A percentile compares a stretch with the other conserved stretches of the same genome.
Conservation (phyloP, 225 moss, liverwort and hornwort genomes). For the Bryum argenteum region DNA sequence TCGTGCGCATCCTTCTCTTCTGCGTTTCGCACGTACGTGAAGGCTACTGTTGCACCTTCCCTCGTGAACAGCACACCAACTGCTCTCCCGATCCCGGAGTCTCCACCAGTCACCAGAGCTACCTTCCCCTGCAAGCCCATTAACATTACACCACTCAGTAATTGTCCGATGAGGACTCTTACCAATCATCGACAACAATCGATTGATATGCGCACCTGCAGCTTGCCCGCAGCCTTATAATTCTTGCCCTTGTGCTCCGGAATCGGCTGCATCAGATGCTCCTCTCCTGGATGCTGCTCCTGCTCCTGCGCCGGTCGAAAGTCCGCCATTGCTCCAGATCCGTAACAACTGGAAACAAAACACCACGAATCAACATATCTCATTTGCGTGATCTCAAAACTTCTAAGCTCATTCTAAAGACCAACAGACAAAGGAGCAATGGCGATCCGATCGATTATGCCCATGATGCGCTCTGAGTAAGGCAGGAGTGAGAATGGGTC, state of each 20-base stretch:
- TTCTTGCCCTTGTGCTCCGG: conserved; percentile 33
- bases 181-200: background rate
- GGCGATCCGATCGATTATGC: background rate
- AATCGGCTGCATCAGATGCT: conserved; percentile 61
- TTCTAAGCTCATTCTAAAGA: background rate
- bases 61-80: conserved; percentile 52
- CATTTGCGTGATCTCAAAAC: background rate
- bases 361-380: background rate
- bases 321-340: conserved; percentile 18
- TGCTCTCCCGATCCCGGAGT: conserved; percentile 67
- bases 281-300: conserved; percentile 51
- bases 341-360: background rate
- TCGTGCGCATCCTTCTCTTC: conserved; percentile 68
- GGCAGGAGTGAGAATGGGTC: background rate
- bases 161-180: background rate
- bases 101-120: conserved; percentile 63
- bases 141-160: background rate
- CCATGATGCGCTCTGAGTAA: too few relatives aligned
- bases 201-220: conserved; percentile 37
- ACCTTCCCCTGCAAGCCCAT: conserved; percentile 52
- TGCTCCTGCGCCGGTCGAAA: conserved; percentile 43
- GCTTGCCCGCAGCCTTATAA: conserved; percentile 60
- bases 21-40: conserved; percentile 44
- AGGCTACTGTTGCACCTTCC: conserved; percentile 69
- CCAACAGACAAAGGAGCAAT: too few relatives aligned